Evolutionary conservation across 2,329 filamentous ascomycete species (phyloP).

Genomic region (Boeremia lycopersici): DNA sequence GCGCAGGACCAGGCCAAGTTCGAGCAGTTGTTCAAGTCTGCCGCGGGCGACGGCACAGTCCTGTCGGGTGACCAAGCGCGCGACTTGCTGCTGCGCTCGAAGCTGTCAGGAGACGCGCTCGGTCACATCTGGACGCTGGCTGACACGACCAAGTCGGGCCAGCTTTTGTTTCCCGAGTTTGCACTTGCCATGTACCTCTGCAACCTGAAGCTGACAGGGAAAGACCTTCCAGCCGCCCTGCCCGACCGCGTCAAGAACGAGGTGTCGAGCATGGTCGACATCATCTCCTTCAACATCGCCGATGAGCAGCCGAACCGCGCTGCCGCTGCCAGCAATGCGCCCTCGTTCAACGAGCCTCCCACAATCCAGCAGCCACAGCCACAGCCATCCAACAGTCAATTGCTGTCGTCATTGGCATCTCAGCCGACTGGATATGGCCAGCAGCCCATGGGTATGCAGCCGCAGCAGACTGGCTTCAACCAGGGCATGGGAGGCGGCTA

Average conservation of each 20-base stretch:
- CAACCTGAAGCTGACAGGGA: slow-evolving; percentile 89
- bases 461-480: slow-evolving; percentile 59
- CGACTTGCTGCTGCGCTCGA: slow-evolving; percentile 86
- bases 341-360: slow-evolving; percentile 70
- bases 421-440: slow-evolving; percentile 63
- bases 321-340: slow-evolving; percentile 67
- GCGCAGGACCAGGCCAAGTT: slow-evolving; percentile 95
- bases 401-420: slow-evolving; percentile 62
- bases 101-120: slow-evolving; percentile 82
- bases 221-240: slow-evolving; percentile 73
- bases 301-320: slow-evolving; percentile 68
- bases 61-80: slow-evolving; percentile 91
- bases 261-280: slow-evolving; percentile 99
- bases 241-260: slow-evolving; percentile 93
- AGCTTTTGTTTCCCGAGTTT: slow-evolving; percentile 96
- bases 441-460: slow-evolving; percentile 61
- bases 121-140: slow-evolving; percentile 95
- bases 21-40: slow-evolving; percentile 95
- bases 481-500: slow-evolving; percentile 80
- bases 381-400: slow-evolving; percentile 72
- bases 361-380: slow-evolving; percentile 58
- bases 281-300: slow-evolving; percentile 91
- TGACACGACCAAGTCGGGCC: slow-evolving; percentile 94
- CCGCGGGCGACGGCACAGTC: slow-evolving; percentile 81
- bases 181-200: slow-evolving; percentile 98